Evolutionary conservation across 768 basidiomycete genomes (phyloP).

Genomic region (Tephrocybe sp.): DNA sequence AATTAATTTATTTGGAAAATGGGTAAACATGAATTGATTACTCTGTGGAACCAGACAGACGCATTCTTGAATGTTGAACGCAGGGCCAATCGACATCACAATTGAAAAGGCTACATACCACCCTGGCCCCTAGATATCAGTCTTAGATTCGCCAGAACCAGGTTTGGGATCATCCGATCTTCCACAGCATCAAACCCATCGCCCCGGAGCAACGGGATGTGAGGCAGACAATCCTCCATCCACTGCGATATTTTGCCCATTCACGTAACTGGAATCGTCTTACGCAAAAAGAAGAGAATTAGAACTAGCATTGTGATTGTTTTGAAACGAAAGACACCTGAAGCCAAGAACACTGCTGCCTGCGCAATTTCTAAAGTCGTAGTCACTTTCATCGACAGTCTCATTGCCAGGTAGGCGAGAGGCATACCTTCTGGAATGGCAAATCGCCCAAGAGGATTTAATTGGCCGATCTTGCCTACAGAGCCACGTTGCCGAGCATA

Average conservation of each 20-base stretch:
- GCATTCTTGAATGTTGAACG: too few species aligned
- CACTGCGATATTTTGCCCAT: constrained; percentile 82
- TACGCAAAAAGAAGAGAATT: background rate
- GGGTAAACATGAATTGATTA: too few species aligned
- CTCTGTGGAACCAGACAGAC: too few species aligned
- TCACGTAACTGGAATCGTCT: constrained; percentile 92
- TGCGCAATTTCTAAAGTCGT: constrained; percentile 73
- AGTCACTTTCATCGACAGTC: background rate
- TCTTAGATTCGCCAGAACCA: too few species aligned
- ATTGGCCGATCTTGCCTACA: constrained; percentile 72
- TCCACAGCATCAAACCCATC: constrained; percentile 56
- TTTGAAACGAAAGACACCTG: constrained; percentile 51
- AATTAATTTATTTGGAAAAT: too few species aligned
- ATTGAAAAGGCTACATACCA: background rate
- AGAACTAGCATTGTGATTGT: background rate
- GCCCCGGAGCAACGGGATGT: constrained; percentile 75
- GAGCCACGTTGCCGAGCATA: constrained; percentile 74
- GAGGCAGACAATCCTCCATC: constrained; percentile 86
- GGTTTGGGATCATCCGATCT: too few species aligned
- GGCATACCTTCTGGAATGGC: constrained; percentile 74
- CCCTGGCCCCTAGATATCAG: too few species aligned
- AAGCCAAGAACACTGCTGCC: constrained; percentile 81
- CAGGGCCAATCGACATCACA: too few species aligned
- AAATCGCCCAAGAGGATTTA: constrained; percentile 82
- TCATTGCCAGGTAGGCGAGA: background rate